phyloP scores from a whole-genome alignment of 2,329 filamentous ascomycete species.

The Capronia americana region DNA sequence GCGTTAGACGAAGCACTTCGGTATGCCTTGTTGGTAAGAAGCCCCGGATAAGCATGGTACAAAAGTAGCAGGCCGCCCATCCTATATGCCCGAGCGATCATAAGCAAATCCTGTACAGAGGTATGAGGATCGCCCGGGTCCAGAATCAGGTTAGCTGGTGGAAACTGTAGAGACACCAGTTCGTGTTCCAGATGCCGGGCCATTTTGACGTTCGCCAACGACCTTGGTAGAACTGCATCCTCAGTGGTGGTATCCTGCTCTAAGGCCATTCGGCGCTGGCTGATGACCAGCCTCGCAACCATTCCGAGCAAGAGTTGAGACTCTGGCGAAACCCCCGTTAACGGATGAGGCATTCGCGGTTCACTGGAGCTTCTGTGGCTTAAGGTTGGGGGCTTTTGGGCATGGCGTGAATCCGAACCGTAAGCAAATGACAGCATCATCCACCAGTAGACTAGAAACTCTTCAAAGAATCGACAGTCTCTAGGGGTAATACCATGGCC shows the following conservation, averaged over 20 bases:
- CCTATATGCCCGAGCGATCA: conserved; percentile 19
- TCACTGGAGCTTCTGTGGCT: background rate
- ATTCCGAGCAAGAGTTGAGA: conserved; percentile 17
- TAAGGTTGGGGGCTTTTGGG: conserved; percentile 8
- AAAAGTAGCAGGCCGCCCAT: conserved; percentile 15
- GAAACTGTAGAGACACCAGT: conserved; percentile 12
- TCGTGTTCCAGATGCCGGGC: conserved; percentile 9
- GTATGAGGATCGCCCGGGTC: conserved; percentile 17
- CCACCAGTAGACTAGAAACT: conserved; percentile 25
- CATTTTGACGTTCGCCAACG: background rate
- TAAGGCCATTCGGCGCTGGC: conserved; percentile 6
- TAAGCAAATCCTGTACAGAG: conserved; percentile 16
- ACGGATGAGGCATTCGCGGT: conserved; percentile 20
- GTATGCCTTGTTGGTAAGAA: conserved; percentile 1
- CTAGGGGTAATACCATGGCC: background rate
- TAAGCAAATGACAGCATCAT: conserved; percentile 22
- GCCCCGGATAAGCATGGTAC: conserved; percentile 15
- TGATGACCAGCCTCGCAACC: conserved; percentile 16
- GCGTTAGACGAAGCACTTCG: background rate
- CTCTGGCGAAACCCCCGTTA: conserved; percentile 20
- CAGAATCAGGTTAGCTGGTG: background rate
- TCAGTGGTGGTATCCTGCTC: background rate
- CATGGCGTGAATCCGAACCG: background rate
- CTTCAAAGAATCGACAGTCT: conserved; percentile 8
- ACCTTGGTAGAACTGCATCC: background rate